Percentiles rank a stretch among this genome's conserved stretches.
Conservation (phyloP, 2,329 filamentous ascomycete species). For the Ascochyta fabae region DNA sequence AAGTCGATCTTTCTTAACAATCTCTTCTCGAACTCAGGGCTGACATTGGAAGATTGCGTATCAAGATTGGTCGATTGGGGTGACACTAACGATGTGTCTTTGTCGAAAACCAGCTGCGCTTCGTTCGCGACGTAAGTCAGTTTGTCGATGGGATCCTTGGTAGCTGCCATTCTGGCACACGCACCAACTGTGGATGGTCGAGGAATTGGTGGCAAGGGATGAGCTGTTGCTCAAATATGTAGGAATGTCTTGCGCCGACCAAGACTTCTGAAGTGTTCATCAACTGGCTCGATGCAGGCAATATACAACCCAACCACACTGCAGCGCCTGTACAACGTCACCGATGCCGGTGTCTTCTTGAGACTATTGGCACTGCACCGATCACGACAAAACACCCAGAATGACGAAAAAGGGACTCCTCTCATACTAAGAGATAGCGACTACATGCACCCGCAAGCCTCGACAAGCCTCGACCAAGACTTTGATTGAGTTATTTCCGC, state of each 20-base stretch:
- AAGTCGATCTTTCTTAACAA: constrained; percentile 36
- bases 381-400: constrained; percentile 20
- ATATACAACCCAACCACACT: neutral
- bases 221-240: neutral
- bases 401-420: constrained; percentile 20
- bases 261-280: neutral
- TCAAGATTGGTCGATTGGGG: neutral
- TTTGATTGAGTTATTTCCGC: neutral
- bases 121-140: constrained; percentile 20
- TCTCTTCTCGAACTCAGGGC: constrained; percentile 16
- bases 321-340: neutral
- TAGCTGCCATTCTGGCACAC: constrained; percentile 11
- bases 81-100: neutral
- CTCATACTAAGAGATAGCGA: constrained; percentile 4
- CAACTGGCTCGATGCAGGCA: neutral
- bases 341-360: constrained; percentile 5
- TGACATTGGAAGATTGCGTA: neutral
- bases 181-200: neutral
- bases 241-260: neutral
- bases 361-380: neutral
- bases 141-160: constrained; percentile 18
- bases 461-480: constrained; percentile 2
- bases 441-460: constrained; percentile 1
- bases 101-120: constrained; percentile 3
- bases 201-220: neutral